phyloP scores from a whole-genome alignment of 2,329 filamentous ascomycete species.

The Colletotrichum australisinense region DNA sequence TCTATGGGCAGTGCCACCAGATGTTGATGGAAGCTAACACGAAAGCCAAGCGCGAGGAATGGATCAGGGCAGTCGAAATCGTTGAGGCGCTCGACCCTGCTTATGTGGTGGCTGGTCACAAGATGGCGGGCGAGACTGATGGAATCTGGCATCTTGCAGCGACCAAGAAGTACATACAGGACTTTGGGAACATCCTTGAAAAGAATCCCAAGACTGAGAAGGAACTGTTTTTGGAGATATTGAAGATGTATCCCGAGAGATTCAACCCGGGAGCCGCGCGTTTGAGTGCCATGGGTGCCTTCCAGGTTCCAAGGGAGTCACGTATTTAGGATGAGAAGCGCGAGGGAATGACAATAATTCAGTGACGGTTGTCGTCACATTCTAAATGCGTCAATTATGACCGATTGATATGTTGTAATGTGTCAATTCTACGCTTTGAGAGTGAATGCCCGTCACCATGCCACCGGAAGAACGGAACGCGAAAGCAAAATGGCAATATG shows the following conservation, averaged over 20 bases:
- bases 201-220: constrained; percentile 12
- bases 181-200: constrained; percentile 2
- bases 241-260: constrained; percentile 29
- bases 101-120: constrained; percentile 47
- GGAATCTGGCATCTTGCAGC: constrained; percentile 42
- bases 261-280: constrained; percentile 31
- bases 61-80: constrained; percentile 46
- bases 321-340: too few relatives aligned
- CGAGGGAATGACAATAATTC: too few relatives aligned
- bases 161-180: constrained; percentile 42
- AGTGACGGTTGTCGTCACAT: too few relatives aligned
- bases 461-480: too few relatives aligned
- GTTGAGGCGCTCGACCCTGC: constrained; percentile 45
- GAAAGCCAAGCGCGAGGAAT: constrained; percentile 42
- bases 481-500: too few relatives aligned
- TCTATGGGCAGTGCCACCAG: constrained; percentile 51
- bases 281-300: constrained; percentile 20
- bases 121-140: constrained; percentile 40
- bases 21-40: constrained; percentile 49
- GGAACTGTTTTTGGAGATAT: too few relatives aligned
- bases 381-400: too few relatives aligned
- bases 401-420: too few relatives aligned
- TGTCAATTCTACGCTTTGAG: too few relatives aligned
- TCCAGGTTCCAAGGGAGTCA: not conserved
- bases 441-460: too few relatives aligned